phyloP scores from a whole-genome alignment of 1,139 yeast genomes.

The Arxiozyma bovina region DNA sequence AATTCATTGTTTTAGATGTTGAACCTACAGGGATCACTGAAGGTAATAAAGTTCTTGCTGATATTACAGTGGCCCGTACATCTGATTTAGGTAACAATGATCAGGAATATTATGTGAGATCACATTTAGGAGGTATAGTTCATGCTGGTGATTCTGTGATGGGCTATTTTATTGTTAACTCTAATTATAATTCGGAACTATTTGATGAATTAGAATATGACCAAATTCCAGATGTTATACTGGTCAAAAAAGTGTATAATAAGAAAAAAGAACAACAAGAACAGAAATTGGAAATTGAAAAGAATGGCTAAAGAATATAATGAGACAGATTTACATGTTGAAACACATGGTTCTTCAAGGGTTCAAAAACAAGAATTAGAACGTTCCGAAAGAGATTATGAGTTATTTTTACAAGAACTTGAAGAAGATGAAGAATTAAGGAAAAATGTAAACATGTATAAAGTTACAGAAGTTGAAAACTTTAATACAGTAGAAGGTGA shows the following conservation, averaged over 20 bases:
- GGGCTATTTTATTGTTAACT: conserved; percentile 77
- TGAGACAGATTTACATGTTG: conserved; percentile 63
- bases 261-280: conserved; percentile 56
- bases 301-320: conserved; percentile 95
- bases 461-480: conserved; percentile 36
- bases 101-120: conserved; percentile 66
- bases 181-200: conserved; percentile 78
- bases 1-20: conserved; percentile 83
- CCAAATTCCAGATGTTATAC: conserved; percentile 73
- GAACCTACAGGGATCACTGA: conserved; percentile 81
- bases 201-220: conserved; percentile 58
- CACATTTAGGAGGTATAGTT: conserved; percentile 86
- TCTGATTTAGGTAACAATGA: conserved; percentile 81
- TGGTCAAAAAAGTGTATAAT: conserved; percentile 84
- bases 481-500: conserved; percentile 22
- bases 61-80: conserved; percentile 79
- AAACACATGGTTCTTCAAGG: conserved; percentile 38
- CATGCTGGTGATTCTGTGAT: conserved; percentile 94
- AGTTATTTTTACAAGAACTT: conserved; percentile 87
- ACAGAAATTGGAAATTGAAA: conserved; percentile 89
- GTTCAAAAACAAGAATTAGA: conserved; percentile 83
- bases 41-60: conserved; percentile 82
- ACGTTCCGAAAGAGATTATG: conserved; percentile 90
- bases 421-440: conserved; percentile 96
- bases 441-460: conserved; percentile 80